Percentiles rank a stretch among this genome's conserved stretches.
These are phyloP conservation scores for Solanum habrochaites DNA, from an alignment of 257 asterid genomes.

Conservation along the genomic window DNA sequence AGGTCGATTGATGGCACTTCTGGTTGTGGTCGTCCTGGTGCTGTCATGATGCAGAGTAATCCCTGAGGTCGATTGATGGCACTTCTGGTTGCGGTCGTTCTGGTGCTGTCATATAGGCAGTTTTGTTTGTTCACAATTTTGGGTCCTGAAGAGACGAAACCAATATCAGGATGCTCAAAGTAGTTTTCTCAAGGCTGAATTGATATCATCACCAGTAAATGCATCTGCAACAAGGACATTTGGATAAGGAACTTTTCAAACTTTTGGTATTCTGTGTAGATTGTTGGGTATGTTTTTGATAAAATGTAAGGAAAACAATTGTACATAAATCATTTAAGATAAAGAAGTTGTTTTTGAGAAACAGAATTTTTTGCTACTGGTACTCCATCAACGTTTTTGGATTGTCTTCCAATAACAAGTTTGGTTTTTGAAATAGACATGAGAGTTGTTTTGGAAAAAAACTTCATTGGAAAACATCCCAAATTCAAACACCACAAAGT, in stretches of 20 bases:
- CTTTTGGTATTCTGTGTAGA: background rate
- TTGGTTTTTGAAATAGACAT: background rate
- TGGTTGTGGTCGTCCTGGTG: background rate
- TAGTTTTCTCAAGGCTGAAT: background rate
- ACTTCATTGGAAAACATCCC: background rate
- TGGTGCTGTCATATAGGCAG: background rate
- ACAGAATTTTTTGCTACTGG: background rate
- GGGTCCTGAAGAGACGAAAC: background rate
- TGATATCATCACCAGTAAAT: background rate
- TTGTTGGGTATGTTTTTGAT: background rate
- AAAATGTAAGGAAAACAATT: background rate
- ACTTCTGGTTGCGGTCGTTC: slow-evolving; percentile 8
- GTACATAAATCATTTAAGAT: background rate
- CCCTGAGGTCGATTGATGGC: slow-evolving; percentile 27
- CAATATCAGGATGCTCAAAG: background rate
- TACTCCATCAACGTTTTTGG: background rate
- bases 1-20: slow-evolving; percentile 18
- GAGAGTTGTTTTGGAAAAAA: background rate
- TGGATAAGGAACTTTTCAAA: background rate
- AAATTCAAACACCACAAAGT: background rate
- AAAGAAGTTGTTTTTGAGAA: background rate
- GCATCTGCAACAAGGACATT: background rate
- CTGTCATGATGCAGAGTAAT: slow-evolving; percentile 37
- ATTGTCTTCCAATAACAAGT: background rate
- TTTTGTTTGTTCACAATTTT: background rate